phyloP scores from a whole-genome alignment of 768 basidiomycete genomes.

The Collybia nuda region DNA sequence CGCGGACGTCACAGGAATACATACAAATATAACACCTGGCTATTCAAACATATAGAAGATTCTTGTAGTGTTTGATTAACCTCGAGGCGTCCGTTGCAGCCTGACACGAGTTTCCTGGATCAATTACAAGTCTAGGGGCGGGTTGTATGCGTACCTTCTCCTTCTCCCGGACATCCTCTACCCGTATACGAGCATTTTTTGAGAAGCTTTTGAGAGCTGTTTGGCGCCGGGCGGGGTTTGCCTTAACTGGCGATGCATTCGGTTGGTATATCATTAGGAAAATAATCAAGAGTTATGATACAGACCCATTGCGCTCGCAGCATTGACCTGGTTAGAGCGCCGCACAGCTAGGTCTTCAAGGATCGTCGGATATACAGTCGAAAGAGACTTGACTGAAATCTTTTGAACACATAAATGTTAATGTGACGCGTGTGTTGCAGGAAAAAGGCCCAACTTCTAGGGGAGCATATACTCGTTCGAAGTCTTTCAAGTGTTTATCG shows the following conservation, averaged over 20 bases:
- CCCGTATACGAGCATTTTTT: conserved; percentile 29
- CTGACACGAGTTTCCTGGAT: conserved; percentile 14
- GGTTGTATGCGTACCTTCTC: conserved; percentile 29
- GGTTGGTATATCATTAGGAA: not conserved
- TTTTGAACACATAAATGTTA: conserved; percentile 8
- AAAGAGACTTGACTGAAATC: conserved; percentile 19
- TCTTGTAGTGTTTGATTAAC: conserved; percentile 34
- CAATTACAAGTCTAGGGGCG: not conserved
- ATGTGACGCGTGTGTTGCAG: not conserved
- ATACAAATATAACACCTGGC: not conserved
- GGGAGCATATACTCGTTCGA: conserved; percentile 17
- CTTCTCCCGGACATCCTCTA: conserved; percentile 32
- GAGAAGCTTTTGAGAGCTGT: conserved; percentile 27
- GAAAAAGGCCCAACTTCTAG: conserved; percentile 21
- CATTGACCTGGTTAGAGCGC: conserved; percentile 30
- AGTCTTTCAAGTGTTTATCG: conserved; percentile 24
- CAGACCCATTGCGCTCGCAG: conserved; percentile 37
- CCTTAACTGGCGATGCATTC: conserved; percentile 21
- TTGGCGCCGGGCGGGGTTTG: conserved; percentile 23
- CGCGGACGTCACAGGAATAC: too few relatives aligned
- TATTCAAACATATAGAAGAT: conserved; percentile 20
- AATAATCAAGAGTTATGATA: conserved; percentile 1
- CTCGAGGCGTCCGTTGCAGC: conserved; percentile 32
- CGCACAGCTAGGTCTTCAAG: conserved; percentile 32
- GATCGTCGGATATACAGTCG: conserved; percentile 24